Base-by-base conservation (phyloP, 805 yeast species). In the Wickerhamomyces silvicola region DNA sequence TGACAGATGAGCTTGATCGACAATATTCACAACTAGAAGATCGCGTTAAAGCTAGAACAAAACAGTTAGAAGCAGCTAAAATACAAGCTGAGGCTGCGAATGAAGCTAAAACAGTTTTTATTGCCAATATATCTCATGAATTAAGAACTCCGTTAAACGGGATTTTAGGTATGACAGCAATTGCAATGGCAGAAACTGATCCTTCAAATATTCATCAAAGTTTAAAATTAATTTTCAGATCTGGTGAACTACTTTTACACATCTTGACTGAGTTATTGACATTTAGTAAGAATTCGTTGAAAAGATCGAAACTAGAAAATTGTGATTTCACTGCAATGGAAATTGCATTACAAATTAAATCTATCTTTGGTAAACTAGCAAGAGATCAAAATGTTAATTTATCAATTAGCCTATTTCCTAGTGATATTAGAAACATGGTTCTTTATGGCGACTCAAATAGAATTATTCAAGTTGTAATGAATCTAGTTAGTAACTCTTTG, bases 71-170 rank as follows among this genome's bases (percentile, higher is more conserved):
- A 55, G 80, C 79, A 2, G 92, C 95, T 8, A 83, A 85, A 46
- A 71, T 81, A 19, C 83, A 81, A 52, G 97, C 96, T 0, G 97
- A 90, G 59, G 76, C 81, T 18, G 98, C 98, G 1, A 90, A 90
- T 56, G 97, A 92, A 46, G 95, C 97, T 3, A 92, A 92, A 52
- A 88, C 97, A 6, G 87, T 85, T 6, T 86, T 86, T 53, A 80
- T 86, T 48, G 95, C 96, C 2, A 84, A 88, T 45, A 87, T 86
- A 12, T 84, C 95, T 0, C 96, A 86, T 56, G 98, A 92, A 61
- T 66, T 92, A 50, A 73, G 97, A 46, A 92, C 97, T 0, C 98
- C 98, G 2, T 64, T 92, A 40, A 92, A 92, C 56, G 98, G 98
- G 53, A 92, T 92, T 25, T 62, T 92, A 33, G 97, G 97, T 41